phyloP scores from a whole-genome alignment of 108 stramenopile genomes.

The Skeletonema tropicum region DNA sequence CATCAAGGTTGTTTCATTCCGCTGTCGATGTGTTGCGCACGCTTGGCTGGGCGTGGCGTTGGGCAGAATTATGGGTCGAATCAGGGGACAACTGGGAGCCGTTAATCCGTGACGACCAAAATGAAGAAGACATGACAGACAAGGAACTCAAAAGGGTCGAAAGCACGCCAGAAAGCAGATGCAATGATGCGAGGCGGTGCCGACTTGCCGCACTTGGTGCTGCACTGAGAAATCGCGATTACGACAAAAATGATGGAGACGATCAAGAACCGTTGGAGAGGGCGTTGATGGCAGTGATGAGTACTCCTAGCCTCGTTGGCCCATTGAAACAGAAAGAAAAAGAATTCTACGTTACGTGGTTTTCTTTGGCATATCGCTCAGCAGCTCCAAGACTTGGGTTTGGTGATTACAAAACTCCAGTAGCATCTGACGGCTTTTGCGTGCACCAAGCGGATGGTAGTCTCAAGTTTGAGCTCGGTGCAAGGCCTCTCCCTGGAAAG shows the following conservation, averaged over 20 bases:
- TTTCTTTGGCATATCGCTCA: slow-evolving; percentile 80
- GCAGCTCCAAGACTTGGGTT: slow-evolving; percentile 72
- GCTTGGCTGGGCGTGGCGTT: slow-evolving; percentile 91
- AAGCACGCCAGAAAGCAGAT: slow-evolving; percentile 69
- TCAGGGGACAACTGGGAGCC: slow-evolving; percentile 82
- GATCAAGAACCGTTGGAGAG: slow-evolving; percentile 62
- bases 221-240: slow-evolving; percentile 82
- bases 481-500: slow-evolving; percentile 70
- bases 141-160: slow-evolving; percentile 76
- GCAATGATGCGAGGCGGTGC: slow-evolving; percentile 74
- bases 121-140: slow-evolving; percentile 74
- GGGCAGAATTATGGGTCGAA: slow-evolving; percentile 90
- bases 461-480: slow-evolving; percentile 75
- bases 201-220: slow-evolving; percentile 87
- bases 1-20: slow-evolving; percentile 59
- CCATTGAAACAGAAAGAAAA: slow-evolving; percentile 74
- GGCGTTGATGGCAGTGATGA: slow-evolving; percentile 72
- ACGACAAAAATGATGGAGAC: slow-evolving; percentile 73
- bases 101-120: slow-evolving; percentile 69
- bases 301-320: slow-evolving; percentile 80
- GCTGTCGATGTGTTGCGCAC: slow-evolving; percentile 66
- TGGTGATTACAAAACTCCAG: slow-evolving; percentile 76
- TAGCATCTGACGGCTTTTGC: slow-evolving; percentile 56
- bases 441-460: slow-evolving; percentile 59
- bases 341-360: slow-evolving; percentile 76